phyloP scores from a whole-genome alignment of 176 grass and related monocot species.

The Chloris gayana region DNA sequence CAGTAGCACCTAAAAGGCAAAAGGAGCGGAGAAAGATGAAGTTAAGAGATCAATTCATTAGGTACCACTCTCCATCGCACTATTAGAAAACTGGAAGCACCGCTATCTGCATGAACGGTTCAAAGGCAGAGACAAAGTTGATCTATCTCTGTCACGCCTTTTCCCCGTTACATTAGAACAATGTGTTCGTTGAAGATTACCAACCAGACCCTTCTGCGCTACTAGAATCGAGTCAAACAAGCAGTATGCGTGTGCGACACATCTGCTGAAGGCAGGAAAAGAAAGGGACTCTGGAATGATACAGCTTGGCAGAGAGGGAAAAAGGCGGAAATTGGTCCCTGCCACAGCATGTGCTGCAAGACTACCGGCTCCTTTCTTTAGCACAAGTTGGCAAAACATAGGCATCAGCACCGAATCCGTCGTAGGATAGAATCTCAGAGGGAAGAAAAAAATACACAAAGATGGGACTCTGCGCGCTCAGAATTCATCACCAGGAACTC shows the following conservation, averaged over 20 bases:
- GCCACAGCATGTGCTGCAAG: constrained; percentile 34
- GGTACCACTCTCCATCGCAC: background rate
- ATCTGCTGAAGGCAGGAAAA: background rate
- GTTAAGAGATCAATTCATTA: background rate
- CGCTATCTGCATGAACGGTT: background rate
- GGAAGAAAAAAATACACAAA: background rate
- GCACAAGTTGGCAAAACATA: background rate
- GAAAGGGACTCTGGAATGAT: background rate
- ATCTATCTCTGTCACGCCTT: background rate
- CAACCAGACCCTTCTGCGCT: background rate
- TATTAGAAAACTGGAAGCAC: background rate
- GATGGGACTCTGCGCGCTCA: background rate
- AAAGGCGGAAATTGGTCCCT: background rate
- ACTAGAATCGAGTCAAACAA: background rate
- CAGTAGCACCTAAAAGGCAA: constrained; percentile 17
- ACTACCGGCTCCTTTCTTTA: constrained; percentile 28
- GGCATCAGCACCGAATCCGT: background rate
- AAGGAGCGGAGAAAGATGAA: background rate
- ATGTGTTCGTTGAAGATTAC: background rate
- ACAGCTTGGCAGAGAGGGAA: background rate
- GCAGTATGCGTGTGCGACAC: constrained; percentile 3
- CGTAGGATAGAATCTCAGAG: background rate
- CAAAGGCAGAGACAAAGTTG: background rate
- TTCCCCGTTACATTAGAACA: background rate
- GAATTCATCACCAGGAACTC: background rate